These are phyloP conservation scores for Peribolospora baueri DNA, from an alignment of 768 basidiomycete species.

Conservation along the genomic window DNA sequence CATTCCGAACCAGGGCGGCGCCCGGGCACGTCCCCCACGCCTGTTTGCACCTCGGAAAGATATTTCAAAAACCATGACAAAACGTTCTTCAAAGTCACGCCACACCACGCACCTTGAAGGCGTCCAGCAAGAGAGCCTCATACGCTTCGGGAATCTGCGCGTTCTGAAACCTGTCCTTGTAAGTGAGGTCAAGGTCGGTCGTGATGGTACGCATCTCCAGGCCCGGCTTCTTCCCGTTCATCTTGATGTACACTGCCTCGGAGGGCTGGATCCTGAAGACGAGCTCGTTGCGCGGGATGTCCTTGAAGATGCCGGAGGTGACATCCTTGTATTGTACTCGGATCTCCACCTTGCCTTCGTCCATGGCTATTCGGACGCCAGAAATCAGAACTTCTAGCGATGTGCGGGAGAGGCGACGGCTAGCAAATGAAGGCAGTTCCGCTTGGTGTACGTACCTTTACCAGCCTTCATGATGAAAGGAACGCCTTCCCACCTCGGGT, in stretches of 20 bases:
- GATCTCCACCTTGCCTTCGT: slow-evolving; percentile 96
- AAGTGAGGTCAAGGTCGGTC: slow-evolving; percentile 94
- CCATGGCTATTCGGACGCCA: slow-evolving; percentile 38
- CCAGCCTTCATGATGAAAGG: slow-evolving; percentile 97
- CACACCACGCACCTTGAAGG: slow-evolving; percentile 30
- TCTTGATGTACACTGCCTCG: slow-evolving; percentile 88
- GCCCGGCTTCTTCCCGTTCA: slow-evolving; percentile 87
- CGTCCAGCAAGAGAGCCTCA: slow-evolving; percentile 77
- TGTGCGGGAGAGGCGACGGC: neutral
- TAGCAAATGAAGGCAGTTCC: slow-evolving; percentile 5
- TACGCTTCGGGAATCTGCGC: slow-evolving; percentile 87
- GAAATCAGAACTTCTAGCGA: neutral
- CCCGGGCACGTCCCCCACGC: too few species aligned
- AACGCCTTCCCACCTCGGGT: slow-evolving; percentile 93
- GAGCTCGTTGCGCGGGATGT: slow-evolving; percentile 87
- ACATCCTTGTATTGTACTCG: slow-evolving; percentile 97
- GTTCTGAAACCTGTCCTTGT: slow-evolving; percentile 82
- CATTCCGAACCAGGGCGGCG: too few species aligned
- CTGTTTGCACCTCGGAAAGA: too few species aligned
- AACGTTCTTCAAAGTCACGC: too few species aligned
- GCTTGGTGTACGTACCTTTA: slow-evolving; percentile 39
- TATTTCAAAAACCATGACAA: too few species aligned
- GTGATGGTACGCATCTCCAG: slow-evolving; percentile 71
- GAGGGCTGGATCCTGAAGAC: slow-evolving; percentile 91
- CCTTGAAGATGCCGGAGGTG: slow-evolving; percentile 84